Conservation (phyloP, 495 filamentous ascomycete species). For the Talaromyces liani region DNA sequence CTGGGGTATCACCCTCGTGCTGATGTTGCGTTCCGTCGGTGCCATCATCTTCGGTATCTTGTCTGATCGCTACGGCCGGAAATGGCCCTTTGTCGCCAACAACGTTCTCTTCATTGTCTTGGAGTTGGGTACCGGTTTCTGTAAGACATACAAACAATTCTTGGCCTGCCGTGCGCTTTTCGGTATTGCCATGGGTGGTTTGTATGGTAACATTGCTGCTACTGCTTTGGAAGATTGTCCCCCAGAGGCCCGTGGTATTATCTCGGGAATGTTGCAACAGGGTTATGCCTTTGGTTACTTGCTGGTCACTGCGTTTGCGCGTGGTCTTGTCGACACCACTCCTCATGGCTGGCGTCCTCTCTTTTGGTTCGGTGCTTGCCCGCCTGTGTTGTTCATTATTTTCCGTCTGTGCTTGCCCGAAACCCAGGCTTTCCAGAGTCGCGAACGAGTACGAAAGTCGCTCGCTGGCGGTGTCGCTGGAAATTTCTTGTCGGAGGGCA, state of each 20-base stretch:
- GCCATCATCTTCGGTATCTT: slow-evolving; percentile 70
- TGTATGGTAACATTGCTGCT: slow-evolving; percentile 82
- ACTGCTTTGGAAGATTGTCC: slow-evolving; percentile 84
- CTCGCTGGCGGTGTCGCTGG: slow-evolving; percentile 39
- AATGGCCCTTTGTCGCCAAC: slow-evolving; percentile 84
- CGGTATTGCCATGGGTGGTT: slow-evolving; percentile 81
- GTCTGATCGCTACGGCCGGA: slow-evolving; percentile 75
- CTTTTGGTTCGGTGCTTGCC: slow-evolving; percentile 80
- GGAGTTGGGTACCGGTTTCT: slow-evolving; percentile 76
- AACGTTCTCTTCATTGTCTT: slow-evolving; percentile 74
- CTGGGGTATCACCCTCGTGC: slow-evolving; percentile 82
- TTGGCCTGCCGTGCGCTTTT: slow-evolving; percentile 78
- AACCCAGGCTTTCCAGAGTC: slow-evolving; percentile 58
- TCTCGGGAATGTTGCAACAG: slow-evolving; percentile 80
- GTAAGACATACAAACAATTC: slow-evolving; percentile 68
- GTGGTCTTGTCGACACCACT: slow-evolving; percentile 65
- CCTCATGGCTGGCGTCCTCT: slow-evolving; percentile 71
- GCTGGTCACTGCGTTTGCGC: slow-evolving; percentile 68
- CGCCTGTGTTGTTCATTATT: slow-evolving; percentile 72
- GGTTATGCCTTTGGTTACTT: slow-evolving; percentile 87
- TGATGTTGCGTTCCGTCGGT: slow-evolving; percentile 73
- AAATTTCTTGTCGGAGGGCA: slow-evolving; percentile 68
- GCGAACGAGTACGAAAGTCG: slow-evolving; percentile 49
- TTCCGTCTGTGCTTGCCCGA: slow-evolving; percentile 74
- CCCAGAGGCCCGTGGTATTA: slow-evolving; percentile 60